Base-by-base conservation (phyloP, 1,284 basidiomycete genomes). In the Laetiporus sulphureus region DNA sequence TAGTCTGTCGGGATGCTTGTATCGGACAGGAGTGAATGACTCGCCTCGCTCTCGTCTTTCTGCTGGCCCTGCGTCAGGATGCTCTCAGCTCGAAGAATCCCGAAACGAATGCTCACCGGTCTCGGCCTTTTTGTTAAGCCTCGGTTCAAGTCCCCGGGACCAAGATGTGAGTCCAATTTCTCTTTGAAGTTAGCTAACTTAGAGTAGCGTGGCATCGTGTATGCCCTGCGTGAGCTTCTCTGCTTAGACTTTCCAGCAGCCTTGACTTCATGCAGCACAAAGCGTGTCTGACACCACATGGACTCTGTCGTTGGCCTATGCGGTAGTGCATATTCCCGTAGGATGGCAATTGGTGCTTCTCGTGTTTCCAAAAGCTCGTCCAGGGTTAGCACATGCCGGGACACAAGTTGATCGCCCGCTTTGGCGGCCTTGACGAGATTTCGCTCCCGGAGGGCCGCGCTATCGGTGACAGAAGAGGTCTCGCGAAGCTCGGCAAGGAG, bases 161-260 rank as follows among this genome's bases (percentile, higher is more conserved):
- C 56, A 32, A 54, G 51, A 23, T 47, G 40, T 13, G 11, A 20
- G 40, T 58, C 54, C 38, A 56, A 32, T 24, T 50, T 43, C 25
- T 47, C 47, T 43, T 56, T 56, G 45, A 56, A 52, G 41, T 49
- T 46, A 25, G 50, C 50, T 33, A 49, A 47, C 38, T 51, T 50
- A 19, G 54, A 55, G 42, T 45, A 58, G 3, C 46, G 45, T n/a
- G 50, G 42, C 27, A 41, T 36, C 13, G 50, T 49, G 43, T 46
- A 49, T 8, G 43, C 30, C 22, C 6, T 35, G 42, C 42, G 36
- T 34, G 40, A 18, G 22, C 31, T 15, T 42, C 41, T 22, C 38
- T 38, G 5, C 32, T 40, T 35, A 45, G 48, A 8, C 48, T 46
- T 31, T 22, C 15, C 21, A 12, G 29, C n/a, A 7, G 15, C 8